These are phyloP conservation scores for Sporothrix brasiliensis DNA, from an alignment of 2,329 filamentous ascomycete species.

Conservation along the genomic window DNA sequence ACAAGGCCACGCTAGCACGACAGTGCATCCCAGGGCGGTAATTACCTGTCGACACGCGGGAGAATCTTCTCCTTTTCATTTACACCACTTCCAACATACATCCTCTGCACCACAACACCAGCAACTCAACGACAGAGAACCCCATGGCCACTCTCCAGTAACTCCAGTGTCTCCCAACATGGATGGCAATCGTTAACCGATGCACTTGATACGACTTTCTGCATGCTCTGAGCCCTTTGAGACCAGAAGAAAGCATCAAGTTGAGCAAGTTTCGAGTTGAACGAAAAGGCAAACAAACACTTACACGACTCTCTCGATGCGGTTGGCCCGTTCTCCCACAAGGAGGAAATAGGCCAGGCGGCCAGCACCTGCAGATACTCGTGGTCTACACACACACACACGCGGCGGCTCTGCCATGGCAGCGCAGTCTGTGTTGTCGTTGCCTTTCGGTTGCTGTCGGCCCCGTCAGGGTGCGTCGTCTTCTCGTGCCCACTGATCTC, in stretches of 20 bases:
- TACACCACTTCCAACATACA: no score
- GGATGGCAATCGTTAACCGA: conserved; percentile 1
- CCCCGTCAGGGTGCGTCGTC: no score
- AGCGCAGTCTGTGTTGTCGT: no score
- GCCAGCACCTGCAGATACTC: no score
- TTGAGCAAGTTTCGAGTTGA: neutral
- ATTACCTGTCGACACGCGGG: neutral
- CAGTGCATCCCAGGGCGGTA: conserved; percentile 4
- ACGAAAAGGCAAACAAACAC: no score
- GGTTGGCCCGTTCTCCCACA: no score
- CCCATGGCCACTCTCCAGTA: neutral
- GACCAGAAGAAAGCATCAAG: neutral
- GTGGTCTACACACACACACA: no score
- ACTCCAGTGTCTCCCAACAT: neutral
- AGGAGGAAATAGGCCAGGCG: no score
- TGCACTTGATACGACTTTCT: neutral
- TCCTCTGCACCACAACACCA: neutral
- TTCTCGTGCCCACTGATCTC: no score
- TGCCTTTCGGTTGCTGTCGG: no score
- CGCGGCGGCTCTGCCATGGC: no score
- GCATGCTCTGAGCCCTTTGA: neutral
- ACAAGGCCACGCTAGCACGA: neutral
- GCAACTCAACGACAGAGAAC: neutral
- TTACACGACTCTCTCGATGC: no score
- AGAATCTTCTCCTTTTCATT: neutral